A percentile compares a stretch with the other conserved stretches of the same genome.
phyloP scores from a whole-genome alignment of 441 rosid genomes.

The Populus trichocarpa region DNA sequence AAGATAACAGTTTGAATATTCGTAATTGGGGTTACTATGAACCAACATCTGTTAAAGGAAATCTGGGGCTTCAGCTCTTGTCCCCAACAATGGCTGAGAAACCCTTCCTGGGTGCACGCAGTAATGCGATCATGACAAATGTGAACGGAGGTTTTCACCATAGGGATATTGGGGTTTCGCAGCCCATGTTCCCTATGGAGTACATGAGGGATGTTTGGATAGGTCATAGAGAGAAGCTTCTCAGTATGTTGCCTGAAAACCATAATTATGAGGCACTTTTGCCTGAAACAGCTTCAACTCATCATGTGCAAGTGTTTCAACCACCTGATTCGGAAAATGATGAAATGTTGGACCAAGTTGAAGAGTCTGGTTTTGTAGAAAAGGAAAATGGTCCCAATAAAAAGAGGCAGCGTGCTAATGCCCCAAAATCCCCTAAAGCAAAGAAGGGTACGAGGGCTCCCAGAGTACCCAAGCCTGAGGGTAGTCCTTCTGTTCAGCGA shows the following conservation, averaged over 20 bases:
- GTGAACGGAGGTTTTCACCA: neutral
- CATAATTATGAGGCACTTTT: conserved; percentile 3
- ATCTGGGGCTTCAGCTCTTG: neutral
- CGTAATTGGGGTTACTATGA: neutral
- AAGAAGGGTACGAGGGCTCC: conserved; percentile 27
- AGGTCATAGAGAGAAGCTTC: conserved; percentile 26
- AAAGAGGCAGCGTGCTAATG: conserved; percentile 26
- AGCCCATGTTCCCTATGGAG: conserved; percentile 14
- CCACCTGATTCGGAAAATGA: conserved; percentile 8
- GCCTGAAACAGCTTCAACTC: conserved; percentile 23
- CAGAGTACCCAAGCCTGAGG: neutral
- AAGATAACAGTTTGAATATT: too few relatives aligned
- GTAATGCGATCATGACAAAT: neutral
- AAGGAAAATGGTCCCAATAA: conserved; percentile 20
- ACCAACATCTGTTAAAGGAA: neutral
- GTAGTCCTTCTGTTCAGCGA: conserved; percentile 18
- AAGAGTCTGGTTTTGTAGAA: conserved; percentile 10
- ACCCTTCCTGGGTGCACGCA: neutral
- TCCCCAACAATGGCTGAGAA: neutral
- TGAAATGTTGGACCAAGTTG: conserved; percentile 15
- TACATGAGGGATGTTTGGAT: conserved; percentile 26
- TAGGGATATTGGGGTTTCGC: neutral
- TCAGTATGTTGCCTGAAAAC: conserved; percentile 15
- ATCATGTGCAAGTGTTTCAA: conserved; percentile 25
- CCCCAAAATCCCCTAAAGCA: conserved; percentile 20